Evolutionary conservation across 257 asterid species (phyloP).

Genomic region (Solanum sitiens): DNA sequence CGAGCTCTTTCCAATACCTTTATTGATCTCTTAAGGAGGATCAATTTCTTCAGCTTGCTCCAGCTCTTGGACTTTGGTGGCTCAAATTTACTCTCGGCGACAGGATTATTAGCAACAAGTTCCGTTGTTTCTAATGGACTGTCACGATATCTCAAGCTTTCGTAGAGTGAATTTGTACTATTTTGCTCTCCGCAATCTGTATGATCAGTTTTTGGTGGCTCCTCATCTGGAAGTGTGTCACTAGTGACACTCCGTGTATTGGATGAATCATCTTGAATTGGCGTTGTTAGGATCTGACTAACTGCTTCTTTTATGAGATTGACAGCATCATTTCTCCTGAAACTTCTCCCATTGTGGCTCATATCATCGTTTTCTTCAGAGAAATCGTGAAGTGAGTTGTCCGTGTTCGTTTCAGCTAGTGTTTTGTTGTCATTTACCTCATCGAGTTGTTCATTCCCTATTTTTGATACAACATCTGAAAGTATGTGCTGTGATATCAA

Average conservation of each 20-base stretch:
- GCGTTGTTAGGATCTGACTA: conserved; percentile 59
- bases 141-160: neutral
- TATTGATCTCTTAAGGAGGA: conserved; percentile 68
- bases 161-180: neutral
- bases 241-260: neutral
- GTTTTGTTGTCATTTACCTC: conserved; percentile 17
- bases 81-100: conserved; percentile 1
- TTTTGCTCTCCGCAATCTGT: neutral
- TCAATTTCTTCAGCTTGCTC: conserved; percentile 65
- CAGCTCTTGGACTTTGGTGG: conserved; percentile 48
- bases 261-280: conserved; percentile 37
- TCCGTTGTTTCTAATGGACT: neutral
- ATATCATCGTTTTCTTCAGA: neutral
- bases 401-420: neutral
- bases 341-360: conserved; percentile 13
- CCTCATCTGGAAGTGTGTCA: conserved; percentile 19
- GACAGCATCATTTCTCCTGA: conserved; percentile 57
- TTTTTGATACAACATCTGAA: conserved; percentile 53
- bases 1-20: conserved; percentile 66
- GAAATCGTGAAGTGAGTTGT: neutral
- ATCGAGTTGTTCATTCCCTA: conserved; percentile 50
- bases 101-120: neutral
- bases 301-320: conserved; percentile 79
- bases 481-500: conserved; percentile 76
- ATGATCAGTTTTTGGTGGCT: conserved; percentile 13